A percentile compares a stretch with the other conserved stretches of the same genome.
Conservation (phyloP, 2,329 filamentous ascomycete species). For the Meredithiella fracta region DNA sequence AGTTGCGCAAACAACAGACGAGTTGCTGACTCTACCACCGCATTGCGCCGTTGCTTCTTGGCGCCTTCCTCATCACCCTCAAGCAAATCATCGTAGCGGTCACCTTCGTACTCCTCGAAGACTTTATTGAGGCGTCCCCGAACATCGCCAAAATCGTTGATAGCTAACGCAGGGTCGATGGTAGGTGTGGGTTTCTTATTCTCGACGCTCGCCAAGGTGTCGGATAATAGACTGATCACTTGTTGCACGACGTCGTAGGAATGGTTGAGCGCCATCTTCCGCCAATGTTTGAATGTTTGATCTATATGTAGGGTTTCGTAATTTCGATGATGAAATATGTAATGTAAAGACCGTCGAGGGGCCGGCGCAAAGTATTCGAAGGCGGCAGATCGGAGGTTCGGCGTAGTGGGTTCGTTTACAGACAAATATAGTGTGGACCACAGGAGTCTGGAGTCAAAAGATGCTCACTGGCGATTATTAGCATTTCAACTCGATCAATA, state of each 20-base stretch:
- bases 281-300: no score
- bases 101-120: constrained; percentile 19
- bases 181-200: constrained; percentile 39
- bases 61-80: constrained; percentile 20
- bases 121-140: constrained; percentile 28
- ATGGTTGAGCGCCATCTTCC: neutral
- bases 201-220: constrained; percentile 42
- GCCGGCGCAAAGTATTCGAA: no score
- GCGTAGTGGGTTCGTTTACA: no score
- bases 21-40: constrained; percentile 68
- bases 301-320: no score
- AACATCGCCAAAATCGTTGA: constrained; percentile 44
- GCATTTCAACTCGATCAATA: no score
- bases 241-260: neutral
- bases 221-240: constrained; percentile 24
- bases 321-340: neutral
- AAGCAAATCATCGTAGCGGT: constrained; percentile 19
- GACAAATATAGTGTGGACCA: no score
- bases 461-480: no score
- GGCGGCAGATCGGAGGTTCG: no score
- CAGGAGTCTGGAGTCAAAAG: no score
- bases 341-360: no score
- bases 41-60: constrained; percentile 36
- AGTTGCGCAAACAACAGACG: constrained; percentile 64
- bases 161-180: constrained; percentile 60